Evolutionary conservation across 1,139 yeast genomes (phyloP).

Genomic region (Hanseniaspora gamundiae): DNA sequence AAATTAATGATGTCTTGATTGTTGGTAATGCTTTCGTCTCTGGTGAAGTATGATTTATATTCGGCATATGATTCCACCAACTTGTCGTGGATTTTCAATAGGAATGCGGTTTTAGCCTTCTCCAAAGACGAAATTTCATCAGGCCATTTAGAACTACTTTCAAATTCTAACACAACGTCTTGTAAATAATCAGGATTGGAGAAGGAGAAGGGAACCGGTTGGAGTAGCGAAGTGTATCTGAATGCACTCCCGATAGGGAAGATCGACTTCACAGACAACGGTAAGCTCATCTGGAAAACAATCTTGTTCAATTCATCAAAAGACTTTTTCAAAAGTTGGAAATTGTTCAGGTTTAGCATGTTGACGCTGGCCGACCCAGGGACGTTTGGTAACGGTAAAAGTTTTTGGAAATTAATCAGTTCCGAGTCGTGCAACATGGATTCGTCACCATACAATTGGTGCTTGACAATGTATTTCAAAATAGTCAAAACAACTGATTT

Average conservation of each 20-base stretch:
- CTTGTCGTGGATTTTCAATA: conserved; percentile 57
- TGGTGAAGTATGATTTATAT: conserved; percentile 45
- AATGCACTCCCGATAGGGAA: conserved; percentile 62
- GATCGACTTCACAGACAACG: conserved; percentile 59
- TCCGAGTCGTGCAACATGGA: conserved; percentile 32
- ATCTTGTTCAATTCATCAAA: conserved; percentile 55
- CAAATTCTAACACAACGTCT: conserved; percentile 75
- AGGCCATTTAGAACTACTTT: conserved; percentile 90
- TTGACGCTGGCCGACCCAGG: conserved; percentile 46
- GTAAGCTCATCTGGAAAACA: conserved; percentile 34
- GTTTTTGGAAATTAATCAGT: conserved; percentile 31
- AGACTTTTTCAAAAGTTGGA: conserved; percentile 44
- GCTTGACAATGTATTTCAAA: conserved; percentile 45
- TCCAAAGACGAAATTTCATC: conserved; percentile 79
- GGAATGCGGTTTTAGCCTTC: conserved; percentile 79
- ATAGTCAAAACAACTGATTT: conserved; percentile 62
- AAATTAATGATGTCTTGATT: conserved; percentile 47
- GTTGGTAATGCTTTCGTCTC: conserved; percentile 57
- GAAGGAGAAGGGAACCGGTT: conserved; percentile 74
- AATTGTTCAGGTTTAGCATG: conserved; percentile 39
- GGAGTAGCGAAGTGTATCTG: conserved; percentile 60
- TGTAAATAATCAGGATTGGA: conserved; percentile 74
- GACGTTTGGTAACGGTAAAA: conserved; percentile 48
- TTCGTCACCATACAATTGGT: conserved; percentile 45
- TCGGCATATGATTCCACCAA: conserved; percentile 36